Evolutionary conservation across 2,329 filamentous ascomycete species (phyloP).

Genomic region (Phialemonium atrogriseum): DNA sequence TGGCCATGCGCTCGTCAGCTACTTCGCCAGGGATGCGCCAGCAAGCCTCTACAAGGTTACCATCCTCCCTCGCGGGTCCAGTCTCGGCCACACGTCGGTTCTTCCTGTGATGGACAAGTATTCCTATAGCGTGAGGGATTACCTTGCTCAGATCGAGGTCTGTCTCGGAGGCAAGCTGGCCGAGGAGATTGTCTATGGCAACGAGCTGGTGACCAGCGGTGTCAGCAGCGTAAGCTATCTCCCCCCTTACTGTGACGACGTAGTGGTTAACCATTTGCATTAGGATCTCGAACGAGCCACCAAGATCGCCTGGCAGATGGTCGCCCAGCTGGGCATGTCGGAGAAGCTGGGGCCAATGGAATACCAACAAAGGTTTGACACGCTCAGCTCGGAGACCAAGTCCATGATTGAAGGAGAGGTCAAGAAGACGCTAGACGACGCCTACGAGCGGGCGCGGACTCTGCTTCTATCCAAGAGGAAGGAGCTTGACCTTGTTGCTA

Average conservation of each 20-base stretch:
- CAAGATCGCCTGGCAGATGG: constrained; percentile 74
- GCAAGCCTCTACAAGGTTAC: constrained; percentile 92
- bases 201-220: constrained; percentile 86
- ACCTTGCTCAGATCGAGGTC: constrained; percentile 60
- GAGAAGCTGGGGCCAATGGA: constrained; percentile 83
- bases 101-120: constrained; percentile 91
- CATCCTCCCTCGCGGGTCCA: constrained; percentile 82
- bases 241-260: not conserved
- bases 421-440: constrained; percentile 73
- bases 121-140: constrained; percentile 77
- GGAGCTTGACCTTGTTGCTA: constrained; percentile 80
- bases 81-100: constrained; percentile 79
- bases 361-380: constrained; percentile 69
- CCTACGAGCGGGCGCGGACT: constrained; percentile 62
- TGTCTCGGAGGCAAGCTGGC: constrained; percentile 71
- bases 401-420: constrained; percentile 84
- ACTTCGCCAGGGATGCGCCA: constrained; percentile 66
- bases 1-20: constrained; percentile 83
- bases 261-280: constrained; percentile 1
- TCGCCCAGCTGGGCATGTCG: constrained; percentile 86
- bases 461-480: constrained; percentile 68
- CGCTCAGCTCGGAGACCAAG: constrained; percentile 79
- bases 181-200: constrained; percentile 81
- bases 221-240: constrained; percentile 59
- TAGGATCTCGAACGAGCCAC: constrained; percentile 83